Base-by-base conservation (phyloP, 768 basidiomycete species). In the Boletus rufocinnamomeus region DNA sequence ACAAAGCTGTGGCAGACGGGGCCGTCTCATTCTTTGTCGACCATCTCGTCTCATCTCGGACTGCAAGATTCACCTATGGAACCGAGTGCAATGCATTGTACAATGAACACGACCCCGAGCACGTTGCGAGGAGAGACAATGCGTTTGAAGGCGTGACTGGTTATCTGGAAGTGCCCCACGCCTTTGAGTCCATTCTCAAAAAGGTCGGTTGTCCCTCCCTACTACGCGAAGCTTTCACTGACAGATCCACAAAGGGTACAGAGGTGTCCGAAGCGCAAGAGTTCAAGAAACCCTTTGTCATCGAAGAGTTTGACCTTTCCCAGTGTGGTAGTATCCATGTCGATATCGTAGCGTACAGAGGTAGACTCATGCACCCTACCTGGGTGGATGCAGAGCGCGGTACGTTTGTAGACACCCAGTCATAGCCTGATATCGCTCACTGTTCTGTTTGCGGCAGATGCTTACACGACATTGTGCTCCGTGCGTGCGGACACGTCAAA, bases 341-440 rank as follows among this genome's bases (percentile, higher is more conserved):
- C n/a, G 61, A 62, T 17, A 63, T 62, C n/a, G 30, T 63, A 7
- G 61, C 61, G 4, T 62, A 62, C 25, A 63, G 61, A 37, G 61
- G 61, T 0, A n/a, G 1, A 30, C 40, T 48, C 7, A n/a, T 14
- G 9, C 13, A 63, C 28, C 61, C 61, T 16, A 8, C 13, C 13
- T 62, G 55, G 61, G 40, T 62, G 30, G 61, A 62, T 37, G 0
- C 30, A 0, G 61, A 62, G 30, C 55, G 55, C 14, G 51, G 61
- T 62, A 30, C 49, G 61, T 46, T 45, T 40, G 46, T 21, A n/a
- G 13, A 14, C 34, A 34, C 19, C 3, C 13, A 16, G 10, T n/a
- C 32, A 8, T 8, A 6, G 14, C 19, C 25, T 10, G 21, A 11
- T n/a, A 44, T 41, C n/a, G 17, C 55, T 63, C 2, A 63, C 27